Evolutionary conservation across 129 eudicot species (phyloP).

Genomic region (Saposhnikovia divaricata): DNA sequence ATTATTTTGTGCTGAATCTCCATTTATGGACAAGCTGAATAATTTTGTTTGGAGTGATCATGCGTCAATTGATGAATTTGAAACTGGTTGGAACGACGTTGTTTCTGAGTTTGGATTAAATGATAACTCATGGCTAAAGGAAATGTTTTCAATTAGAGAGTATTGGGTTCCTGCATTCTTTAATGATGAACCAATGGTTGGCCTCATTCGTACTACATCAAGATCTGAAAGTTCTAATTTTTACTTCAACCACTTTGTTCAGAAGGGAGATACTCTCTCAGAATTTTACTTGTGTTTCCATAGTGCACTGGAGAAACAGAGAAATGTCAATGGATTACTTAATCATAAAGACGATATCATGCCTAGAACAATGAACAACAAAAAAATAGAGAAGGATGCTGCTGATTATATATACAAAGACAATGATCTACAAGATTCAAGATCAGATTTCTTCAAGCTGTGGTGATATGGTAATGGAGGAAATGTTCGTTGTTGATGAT

Average conservation of each 20-base stretch:
- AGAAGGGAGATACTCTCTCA: neutral
- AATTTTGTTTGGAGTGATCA: neutral
- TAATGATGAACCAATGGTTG: neutral
- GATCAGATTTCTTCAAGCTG: rapidly evolving
- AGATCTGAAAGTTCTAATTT: neutral
- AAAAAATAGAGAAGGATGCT: neutral
- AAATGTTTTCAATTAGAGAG: no score
- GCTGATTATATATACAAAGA: neutral
- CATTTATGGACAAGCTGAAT: neutral
- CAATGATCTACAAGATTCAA: neutral
- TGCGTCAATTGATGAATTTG: neutral
- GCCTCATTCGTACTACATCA: neutral
- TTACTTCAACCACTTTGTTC: neutral
- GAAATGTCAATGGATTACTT: no score
- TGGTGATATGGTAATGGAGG: neutral
- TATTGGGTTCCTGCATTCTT: neutral
- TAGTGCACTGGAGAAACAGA: neutral
- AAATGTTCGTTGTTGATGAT: no score
- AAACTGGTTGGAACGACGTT: neutral
- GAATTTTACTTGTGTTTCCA: no score
- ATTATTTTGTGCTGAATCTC: neutral
- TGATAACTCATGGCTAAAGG: neutral
- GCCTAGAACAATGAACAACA: neutral
- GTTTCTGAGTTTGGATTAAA: neutral
- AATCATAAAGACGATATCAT: neutral